phyloP scores from a whole-genome alignment of 306 rosid genomes.

The Glycine soja region DNA sequence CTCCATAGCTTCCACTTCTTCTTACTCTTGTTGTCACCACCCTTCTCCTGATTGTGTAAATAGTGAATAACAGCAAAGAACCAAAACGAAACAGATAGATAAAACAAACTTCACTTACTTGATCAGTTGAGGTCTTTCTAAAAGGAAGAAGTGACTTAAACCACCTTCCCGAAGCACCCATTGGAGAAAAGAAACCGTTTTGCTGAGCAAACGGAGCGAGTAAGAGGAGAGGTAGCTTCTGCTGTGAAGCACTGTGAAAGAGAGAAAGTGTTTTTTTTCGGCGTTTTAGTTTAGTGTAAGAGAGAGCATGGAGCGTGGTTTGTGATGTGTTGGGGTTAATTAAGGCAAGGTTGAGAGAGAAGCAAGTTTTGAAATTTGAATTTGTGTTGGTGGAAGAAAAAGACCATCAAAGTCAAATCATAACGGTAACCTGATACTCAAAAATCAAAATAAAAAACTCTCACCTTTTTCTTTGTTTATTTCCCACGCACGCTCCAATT shows the following conservation, averaged over 20 bases:
- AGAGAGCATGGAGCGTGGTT: neutral
- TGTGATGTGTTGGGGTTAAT: conserved; percentile 34
- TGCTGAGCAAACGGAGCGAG: neutral
- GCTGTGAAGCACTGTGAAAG: too few species aligned
- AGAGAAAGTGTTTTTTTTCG: neutral
- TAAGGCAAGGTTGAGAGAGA: neutral
- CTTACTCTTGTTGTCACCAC: conserved; percentile 57
- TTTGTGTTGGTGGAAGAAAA: neutral
- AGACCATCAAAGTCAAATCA: neutral
- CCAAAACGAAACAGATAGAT: neutral
- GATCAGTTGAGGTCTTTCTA: conserved; percentile 60
- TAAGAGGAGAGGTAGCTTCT: neutral
- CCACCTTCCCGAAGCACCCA: conserved; percentile 91
- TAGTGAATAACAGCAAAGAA: neutral
- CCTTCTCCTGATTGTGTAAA: conserved; percentile 56
- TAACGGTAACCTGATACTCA: conserved; percentile 16
- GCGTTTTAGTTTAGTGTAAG: neutral
- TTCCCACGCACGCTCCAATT: conserved; percentile 16
- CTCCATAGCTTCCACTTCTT: conserved; percentile 94
- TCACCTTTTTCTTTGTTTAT: neutral
- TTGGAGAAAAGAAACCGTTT: conserved; percentile 45
- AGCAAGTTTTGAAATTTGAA: conserved; percentile 23
- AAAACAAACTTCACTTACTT: conserved; percentile 42
- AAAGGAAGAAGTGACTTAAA: conserved; percentile 70
- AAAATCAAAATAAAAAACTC: conserved; percentile 4